A percentile compares a stretch with the other conserved stretches of the same genome.
Conservation (phyloP, 768 basidiomycete genomes). For the Suillus ampliporus region DNA sequence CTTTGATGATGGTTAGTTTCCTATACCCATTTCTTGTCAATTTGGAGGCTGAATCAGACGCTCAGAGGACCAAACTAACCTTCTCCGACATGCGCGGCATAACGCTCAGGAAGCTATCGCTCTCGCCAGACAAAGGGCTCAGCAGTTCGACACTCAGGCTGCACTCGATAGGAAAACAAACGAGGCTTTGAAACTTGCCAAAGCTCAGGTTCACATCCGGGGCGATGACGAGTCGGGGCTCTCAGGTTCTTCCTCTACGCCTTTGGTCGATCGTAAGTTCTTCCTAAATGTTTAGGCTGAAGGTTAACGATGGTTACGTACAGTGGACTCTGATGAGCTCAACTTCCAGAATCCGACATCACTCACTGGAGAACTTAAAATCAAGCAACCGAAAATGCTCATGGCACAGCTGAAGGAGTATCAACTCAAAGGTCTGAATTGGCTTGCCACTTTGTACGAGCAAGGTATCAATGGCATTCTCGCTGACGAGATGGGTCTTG, state of each 20-base stretch:
- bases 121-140: constrained; percentile 77
- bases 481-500: constrained; percentile 98
- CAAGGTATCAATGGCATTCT: constrained; percentile 99
- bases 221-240: constrained; percentile 50
- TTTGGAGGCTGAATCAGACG: constrained; percentile 10
- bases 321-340: constrained; percentile 95
- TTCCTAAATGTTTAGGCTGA: background rate
- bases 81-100: constrained; percentile 81
- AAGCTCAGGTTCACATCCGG: constrained; percentile 50
- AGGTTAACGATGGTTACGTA: constrained; percentile 11
- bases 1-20: constrained; percentile 83
- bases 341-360: constrained; percentile 99
- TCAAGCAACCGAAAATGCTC: constrained; percentile 93
- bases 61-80: constrained; percentile 85
- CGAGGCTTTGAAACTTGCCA: constrained; percentile 73
- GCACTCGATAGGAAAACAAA: constrained; percentile 82
- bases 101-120: constrained; percentile 91
- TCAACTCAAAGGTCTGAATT: constrained; percentile 96
- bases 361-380: constrained; percentile 79
- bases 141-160: constrained; percentile 85
- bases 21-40: constrained; percentile 7
- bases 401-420: constrained; percentile 98
- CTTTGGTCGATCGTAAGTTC: constrained; percentile 75
- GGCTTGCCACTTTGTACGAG: constrained; percentile 97
- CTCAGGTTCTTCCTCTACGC: constrained; percentile 39